Evolutionary conservation across 805 yeast species (phyloP), one percentile per base, ranked within the genome.

Genomic region (Yarrowia keelungensis): DNA sequence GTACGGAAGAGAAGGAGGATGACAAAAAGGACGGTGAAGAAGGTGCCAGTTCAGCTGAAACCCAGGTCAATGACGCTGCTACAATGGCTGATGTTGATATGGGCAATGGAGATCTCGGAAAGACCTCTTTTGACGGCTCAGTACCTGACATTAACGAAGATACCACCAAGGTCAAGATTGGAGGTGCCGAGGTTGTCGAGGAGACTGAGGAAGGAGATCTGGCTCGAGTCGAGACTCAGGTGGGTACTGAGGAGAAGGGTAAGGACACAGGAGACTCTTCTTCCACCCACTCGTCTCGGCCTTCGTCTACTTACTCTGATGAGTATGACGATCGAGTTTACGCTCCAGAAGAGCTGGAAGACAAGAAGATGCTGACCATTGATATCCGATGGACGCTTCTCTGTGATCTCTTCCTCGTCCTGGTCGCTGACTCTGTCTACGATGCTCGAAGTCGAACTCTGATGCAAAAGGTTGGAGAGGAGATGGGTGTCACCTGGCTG

Each of bases 351-450:
- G 71, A 72, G 2, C 54, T 75, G 19, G 69, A 72, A n/a, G 71
- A 73, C 36, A 67, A 69, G 62, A 70, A 72, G 45, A 73, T 72
- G 12, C 64, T 89, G 8, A 86, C 88, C 36, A 83, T 90, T 68
- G 97, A 93, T 74, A 84, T 95, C 26, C 86, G 93, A 39, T 96
- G 99, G 99, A 93, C 97, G 0, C 85, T 94, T 14, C 81, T 95
- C 7, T 96, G 99, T 79, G 99, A 95, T 76, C 79, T 95, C 58
- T 94, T 94, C 75, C 81, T 95, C 50, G 83, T 91, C 10, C 80
- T 94, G 2, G 79, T 95, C 16, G 87, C 92, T 64, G 97, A 92
- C 70, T 92, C 97, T 0, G 85, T 87, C 68, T 96, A 92, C 76
- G 99, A 95, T 77, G 80, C 97, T 5, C 83, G 99, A 45, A 92